These are phyloP conservation scores for Poterioochromonas sp. DNA, from an alignment of 352 stramenopile species.

Conservation along the genomic window DNA sequence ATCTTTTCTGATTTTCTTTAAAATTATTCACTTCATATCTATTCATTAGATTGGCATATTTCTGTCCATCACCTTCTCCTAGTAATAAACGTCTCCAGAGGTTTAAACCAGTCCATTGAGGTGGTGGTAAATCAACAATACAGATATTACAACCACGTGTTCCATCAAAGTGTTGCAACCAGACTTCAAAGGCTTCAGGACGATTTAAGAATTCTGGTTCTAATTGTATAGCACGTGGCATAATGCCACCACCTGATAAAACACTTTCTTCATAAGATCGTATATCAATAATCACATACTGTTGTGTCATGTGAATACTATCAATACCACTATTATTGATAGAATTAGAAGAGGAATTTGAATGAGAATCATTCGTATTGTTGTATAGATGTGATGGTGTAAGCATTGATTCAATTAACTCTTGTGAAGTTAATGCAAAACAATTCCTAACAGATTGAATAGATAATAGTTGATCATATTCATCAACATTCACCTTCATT, in stretches of 20 bases:
- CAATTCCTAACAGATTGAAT: background rate
- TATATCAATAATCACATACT: slow-evolving; percentile 25
- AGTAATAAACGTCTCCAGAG: slow-evolving; percentile 9
- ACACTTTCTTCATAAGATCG: background rate
- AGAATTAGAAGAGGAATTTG: background rate
- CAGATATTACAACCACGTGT: slow-evolving; percentile 12
- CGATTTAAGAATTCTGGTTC: slow-evolving; percentile 27
- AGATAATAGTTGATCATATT: background rate
- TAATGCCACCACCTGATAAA: background rate
- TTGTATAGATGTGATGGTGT: too few relatives aligned
- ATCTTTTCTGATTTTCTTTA: background rate
- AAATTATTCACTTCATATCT: background rate
- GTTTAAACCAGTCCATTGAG: background rate
- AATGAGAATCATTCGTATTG: background rate
- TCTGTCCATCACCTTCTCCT: slow-evolving; percentile 14
- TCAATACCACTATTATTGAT: background rate
- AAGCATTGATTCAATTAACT: background rate
- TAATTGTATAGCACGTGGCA: slow-evolving; percentile 5
- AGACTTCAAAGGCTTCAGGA: slow-evolving; percentile 22
- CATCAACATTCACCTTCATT: background rate
- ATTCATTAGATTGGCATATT: background rate
- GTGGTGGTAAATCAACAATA: slow-evolving; percentile 19
- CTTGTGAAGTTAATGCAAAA: background rate
- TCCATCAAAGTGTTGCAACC: slow-evolving; percentile 30
- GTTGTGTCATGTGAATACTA: background rate